Percentiles rank a stretch among this genome's conserved stretches.
Evolutionary conservation across 176 grass and related monocot species (phyloP).

Genomic region (Oryza coarctata): DNA sequence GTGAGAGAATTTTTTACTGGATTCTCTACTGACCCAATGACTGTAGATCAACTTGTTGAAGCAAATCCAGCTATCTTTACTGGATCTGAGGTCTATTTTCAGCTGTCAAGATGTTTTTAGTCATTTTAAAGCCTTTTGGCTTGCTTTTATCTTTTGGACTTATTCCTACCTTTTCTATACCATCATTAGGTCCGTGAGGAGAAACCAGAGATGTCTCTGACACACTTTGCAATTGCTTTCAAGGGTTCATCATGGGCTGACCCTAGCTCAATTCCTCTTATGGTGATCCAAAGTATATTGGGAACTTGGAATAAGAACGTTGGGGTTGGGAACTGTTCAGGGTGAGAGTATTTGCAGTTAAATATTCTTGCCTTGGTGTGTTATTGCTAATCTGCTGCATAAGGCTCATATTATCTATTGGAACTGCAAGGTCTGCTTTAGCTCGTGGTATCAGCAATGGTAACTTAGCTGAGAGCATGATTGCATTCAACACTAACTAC

Average conservation of each 20-base stretch:
- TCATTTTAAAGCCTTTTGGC: constrained; percentile 24
- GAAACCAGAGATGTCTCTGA: constrained; percentile 52
- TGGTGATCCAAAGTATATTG: constrained; percentile 92
- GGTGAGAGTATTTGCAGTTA: constrained; percentile 47
- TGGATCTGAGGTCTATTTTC: constrained; percentile 65
- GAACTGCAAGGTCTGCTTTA: constrained; percentile 78
- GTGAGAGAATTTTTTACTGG: constrained; percentile 73
- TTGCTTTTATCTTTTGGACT: constrained; percentile 32
- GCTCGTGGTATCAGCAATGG: constrained; percentile 73
- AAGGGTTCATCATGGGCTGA: constrained; percentile 84
- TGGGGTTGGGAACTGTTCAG: constrained; percentile 77
- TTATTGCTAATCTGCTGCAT: constrained; percentile 19
- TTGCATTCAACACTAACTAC: constrained; percentile 98
- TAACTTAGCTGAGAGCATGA: constrained; percentile 78
- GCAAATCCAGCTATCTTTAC: constrained; percentile 84
- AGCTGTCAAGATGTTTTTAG: constrained; percentile 28
- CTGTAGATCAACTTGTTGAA: constrained; percentile 76
- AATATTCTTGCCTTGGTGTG: constrained; percentile 5
- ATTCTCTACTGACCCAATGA: constrained; percentile 83
- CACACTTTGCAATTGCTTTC: constrained; percentile 85
- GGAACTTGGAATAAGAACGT: constrained; percentile 76
- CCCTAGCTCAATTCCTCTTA: constrained; percentile 86
- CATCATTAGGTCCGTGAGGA: constrained; percentile 67
- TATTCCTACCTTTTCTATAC: constrained; percentile 6
- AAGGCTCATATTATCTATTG: constrained; percentile 20